A percentile compares a stretch with the other conserved stretches of the same genome.
Evolutionary conservation across 177 flowering plant species (phyloP).

Genomic region (Vitis hybrid): DNA sequence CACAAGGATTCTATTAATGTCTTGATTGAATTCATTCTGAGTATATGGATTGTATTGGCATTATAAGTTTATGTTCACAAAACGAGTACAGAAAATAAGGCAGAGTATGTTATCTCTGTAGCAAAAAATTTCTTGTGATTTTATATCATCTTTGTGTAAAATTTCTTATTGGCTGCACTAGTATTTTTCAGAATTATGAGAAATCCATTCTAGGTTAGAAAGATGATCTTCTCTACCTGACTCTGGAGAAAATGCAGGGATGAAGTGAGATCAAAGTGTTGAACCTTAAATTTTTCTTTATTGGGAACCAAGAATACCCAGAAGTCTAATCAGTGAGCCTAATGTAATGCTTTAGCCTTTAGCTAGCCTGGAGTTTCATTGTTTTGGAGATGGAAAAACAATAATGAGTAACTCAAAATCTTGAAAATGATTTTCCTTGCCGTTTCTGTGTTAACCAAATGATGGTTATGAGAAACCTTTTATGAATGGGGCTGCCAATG

Average conservation of each 20-base stretch:
- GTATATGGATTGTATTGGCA: slow-evolving; percentile 12
- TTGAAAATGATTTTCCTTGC: too few relatives aligned
- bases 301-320: too few relatives aligned
- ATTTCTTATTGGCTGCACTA: neutral
- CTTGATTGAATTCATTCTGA: slow-evolving; percentile 10
- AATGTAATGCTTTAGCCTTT: too few relatives aligned
- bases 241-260: neutral
- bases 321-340: too few relatives aligned
- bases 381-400: too few relatives aligned
- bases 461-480: too few relatives aligned
- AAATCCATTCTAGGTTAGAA: neutral
- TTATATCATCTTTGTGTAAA: neutral
- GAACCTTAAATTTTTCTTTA: too few relatives aligned
- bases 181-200: neutral
- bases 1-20: slow-evolving; percentile 8
- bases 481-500: too few relatives aligned
- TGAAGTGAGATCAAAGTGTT: too few relatives aligned
- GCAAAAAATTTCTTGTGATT: neutral
- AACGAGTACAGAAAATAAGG: slow-evolving; percentile 7
- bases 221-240: neutral
- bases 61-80: neutral
- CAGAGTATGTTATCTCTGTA: neutral
- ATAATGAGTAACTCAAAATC: too few relatives aligned
- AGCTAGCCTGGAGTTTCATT: too few relatives aligned
- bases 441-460: too few relatives aligned